Conservation (phyloP, 139 green algal species). For the Chlorella sp. region DNA sequence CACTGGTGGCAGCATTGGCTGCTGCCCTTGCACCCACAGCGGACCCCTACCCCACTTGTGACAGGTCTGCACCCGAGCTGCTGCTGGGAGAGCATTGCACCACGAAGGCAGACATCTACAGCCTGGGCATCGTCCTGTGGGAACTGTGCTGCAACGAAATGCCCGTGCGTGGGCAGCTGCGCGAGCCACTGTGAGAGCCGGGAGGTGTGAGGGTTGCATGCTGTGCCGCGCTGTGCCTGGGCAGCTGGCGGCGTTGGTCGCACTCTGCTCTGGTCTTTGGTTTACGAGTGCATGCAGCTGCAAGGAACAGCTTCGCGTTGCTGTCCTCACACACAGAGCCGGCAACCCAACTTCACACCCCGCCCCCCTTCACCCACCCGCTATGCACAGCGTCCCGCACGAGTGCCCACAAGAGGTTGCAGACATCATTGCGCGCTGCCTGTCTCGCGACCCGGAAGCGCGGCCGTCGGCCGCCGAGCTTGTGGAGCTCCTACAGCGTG, state of each 20-base stretch:
- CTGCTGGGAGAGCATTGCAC: slow-evolving; percentile 32
- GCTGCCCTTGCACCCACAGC: no score
- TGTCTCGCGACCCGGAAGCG: slow-evolving; percentile 35
- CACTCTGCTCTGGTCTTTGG: no score
- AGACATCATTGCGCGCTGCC: slow-evolving; percentile 34
- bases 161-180: slow-evolving; percentile 21
- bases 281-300: neutral
- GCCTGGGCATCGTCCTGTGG: slow-evolving; percentile 23
- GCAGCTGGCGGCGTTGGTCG: no score
- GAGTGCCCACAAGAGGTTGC: slow-evolving; percentile 41
- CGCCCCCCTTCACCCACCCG: neutral
- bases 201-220: no score
- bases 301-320: no score
- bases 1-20: no score
- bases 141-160: slow-evolving; percentile 32
- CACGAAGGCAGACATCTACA: slow-evolving; percentile 37
- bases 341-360: neutral
- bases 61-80: slow-evolving; percentile 44
- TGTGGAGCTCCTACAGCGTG: slow-evolving; percentile 13
- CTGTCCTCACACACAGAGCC: neutral
- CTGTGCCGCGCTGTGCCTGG: neutral
- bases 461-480: slow-evolving; percentile 37
- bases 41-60: no score
- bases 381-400: slow-evolving; percentile 40
- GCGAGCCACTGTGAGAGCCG: slow-evolving; percentile 24